These are phyloP conservation scores for Cyclocybe aegerita DNA, from an alignment of 768 basidiomycete genomes.

Conservation along the genomic window DNA sequence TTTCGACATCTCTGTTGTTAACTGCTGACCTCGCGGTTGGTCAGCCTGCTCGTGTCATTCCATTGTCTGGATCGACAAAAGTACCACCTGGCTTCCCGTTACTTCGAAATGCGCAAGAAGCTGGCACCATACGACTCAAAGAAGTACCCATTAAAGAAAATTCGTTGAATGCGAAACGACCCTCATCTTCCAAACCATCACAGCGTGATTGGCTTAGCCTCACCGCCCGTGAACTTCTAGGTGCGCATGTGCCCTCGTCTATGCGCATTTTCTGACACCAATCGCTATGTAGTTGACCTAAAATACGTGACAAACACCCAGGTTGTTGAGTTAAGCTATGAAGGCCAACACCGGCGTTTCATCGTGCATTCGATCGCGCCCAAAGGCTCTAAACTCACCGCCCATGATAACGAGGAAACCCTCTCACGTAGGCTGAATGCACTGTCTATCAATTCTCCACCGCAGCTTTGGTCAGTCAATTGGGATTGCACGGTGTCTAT, in stretches of 20 bases:
- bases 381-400: constrained; percentile 13
- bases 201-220: constrained; percentile 70
- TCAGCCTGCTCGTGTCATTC: constrained; percentile 44
- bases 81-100: constrained; percentile 47
- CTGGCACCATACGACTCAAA: constrained; percentile 49
- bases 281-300: constrained; percentile 49
- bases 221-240: constrained; percentile 64
- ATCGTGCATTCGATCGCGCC: constrained; percentile 46
- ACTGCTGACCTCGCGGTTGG: constrained; percentile 59
- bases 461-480: constrained; percentile 56
- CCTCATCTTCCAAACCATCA: constrained; percentile 18
- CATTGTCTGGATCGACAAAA: constrained; percentile 43
- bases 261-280: constrained; percentile 7
- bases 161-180: constrained; percentile 4
- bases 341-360: constrained; percentile 60
- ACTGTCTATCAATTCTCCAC: constrained; percentile 40
- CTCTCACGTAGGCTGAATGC: constrained; percentile 41
- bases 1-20: constrained; percentile 57
- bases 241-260: constrained; percentile 35
- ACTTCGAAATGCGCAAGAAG: constrained; percentile 48
- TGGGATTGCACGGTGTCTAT: constrained; percentile 69
- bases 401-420: constrained; percentile 20
- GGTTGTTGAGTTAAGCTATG: constrained; percentile 60
- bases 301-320: constrained; percentile 67
- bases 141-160: constrained; percentile 35